Base-by-base conservation (phyloP, 768 basidiomycete species). In the Phlebiopsis flavidoalba region DNA sequence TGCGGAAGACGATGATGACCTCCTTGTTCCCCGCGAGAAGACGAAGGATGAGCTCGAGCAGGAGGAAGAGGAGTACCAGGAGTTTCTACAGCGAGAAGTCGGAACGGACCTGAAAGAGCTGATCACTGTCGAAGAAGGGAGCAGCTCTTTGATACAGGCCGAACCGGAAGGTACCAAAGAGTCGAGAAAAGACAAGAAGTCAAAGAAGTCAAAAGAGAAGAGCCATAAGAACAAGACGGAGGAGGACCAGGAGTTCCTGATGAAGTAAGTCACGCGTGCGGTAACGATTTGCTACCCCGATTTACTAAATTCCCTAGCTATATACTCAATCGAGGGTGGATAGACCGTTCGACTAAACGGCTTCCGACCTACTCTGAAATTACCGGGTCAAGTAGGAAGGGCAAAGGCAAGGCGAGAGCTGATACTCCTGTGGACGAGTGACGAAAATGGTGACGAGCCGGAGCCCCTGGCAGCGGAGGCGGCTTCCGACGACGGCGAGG, bases 321-420 rank as follows among this genome's bases (percentile, higher is more conserved):
- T 72, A 97, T 99, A 64, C 79, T 98, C 21, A 95, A 96, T 72
- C 92, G 97, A 31, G 97, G 96, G 1, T 99, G 97, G 97, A 86
- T 99, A 52, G 97, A 98, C 73, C 84, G 81, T 53, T 79, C 87
- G 1, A 75, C 82, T 21, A 79, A 82, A 14, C 87, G 85, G 58
- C 76, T 95, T 2, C 96, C 95, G 0, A 95, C 94, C 0, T 95
- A 95, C 70, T 74, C 83, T 40, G 94, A 98, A 71, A 78, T 97
- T 22, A 87, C 89, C 1, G 71, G 64, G 19, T 74, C 75, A 5
- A 70, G 74, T 49, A 66, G 64, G 14, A 59, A 64, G 53, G 26
- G 26, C 26, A 68, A 63, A 46, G 55, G 43, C 53, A 72, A 65
- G 64, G 63, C 60, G 37, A 60, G 48, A 31, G 63, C 50, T 22